A percentile compares a stretch with the other conserved stretches of the same genome.
Conservation (phyloP, 768 basidiomycete species). For the Amanita molliuscula region DNA sequence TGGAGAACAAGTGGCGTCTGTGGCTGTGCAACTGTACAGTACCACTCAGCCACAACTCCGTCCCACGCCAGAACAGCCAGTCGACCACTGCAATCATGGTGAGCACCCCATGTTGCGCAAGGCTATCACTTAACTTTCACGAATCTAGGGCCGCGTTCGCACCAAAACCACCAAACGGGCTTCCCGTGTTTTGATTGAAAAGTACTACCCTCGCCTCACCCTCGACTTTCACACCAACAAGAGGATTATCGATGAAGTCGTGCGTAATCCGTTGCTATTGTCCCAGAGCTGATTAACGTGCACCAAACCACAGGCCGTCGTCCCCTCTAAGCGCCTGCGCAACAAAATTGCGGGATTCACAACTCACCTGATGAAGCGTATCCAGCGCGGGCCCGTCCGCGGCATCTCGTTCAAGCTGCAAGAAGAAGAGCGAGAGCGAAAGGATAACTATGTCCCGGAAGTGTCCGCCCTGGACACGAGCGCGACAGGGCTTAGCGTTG, state of each 20-base stretch:
- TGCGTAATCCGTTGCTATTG: slow-evolving; percentile 20
- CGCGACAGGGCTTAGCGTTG: slow-evolving; percentile 71
- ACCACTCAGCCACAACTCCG: slow-evolving; percentile 27
- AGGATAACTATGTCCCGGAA: slow-evolving; percentile 99
- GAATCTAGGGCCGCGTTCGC: slow-evolving; percentile 87
- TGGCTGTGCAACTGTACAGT: slow-evolving; percentile 27
- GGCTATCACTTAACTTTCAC: slow-evolving; percentile 8
- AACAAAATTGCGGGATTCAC: slow-evolving; percentile 99
- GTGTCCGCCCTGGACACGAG: slow-evolving; percentile 88
- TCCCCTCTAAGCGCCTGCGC: slow-evolving; percentile 96
- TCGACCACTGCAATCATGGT: slow-evolving; percentile 43
- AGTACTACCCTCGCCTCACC: slow-evolving; percentile 99
- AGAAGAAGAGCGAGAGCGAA: slow-evolving; percentile 98
- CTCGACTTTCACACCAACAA: slow-evolving; percentile 99
- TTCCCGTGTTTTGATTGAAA: slow-evolving; percentile 97
- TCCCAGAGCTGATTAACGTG: not conserved
- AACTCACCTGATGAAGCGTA: slow-evolving; percentile 99
- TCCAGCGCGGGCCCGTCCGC: slow-evolving; percentile 94
- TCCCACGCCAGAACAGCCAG: slow-evolving; percentile 6
- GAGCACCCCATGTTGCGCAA: slow-evolving; percentile 7
- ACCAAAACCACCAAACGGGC: slow-evolving; percentile 99
- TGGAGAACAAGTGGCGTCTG: slow-evolving; percentile 9
- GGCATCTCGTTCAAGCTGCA: slow-evolving; percentile 99
- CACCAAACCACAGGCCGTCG: slow-evolving; percentile 50
- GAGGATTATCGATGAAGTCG: slow-evolving; percentile 96